Evolutionary conservation across 2,329 filamentous ascomycete genomes (phyloP).

Genomic region (Penicillium brevicompactum): DNA sequence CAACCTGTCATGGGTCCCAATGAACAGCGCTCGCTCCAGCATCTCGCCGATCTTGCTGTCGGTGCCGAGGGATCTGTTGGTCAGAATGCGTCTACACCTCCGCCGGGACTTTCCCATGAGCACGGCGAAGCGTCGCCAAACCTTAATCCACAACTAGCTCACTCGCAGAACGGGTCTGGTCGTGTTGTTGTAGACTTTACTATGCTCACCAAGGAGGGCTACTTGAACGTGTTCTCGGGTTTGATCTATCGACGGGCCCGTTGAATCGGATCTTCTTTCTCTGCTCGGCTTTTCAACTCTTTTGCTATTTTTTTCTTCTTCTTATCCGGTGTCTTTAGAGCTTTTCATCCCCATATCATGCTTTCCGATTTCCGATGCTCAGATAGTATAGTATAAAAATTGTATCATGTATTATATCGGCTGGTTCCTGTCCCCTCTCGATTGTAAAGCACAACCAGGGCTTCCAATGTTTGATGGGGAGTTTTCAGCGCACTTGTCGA

Average conservation of each 20-base stretch:
- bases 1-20: conserved; percentile 44
- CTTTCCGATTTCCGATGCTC: no score
- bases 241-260: conserved; percentile 36
- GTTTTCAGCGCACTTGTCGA: no score
- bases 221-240: conserved; percentile 44
- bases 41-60: conserved; percentile 47
- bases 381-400: not conserved
- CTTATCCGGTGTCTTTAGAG: not conserved
- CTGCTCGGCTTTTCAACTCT: not conserved
- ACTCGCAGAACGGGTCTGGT: conserved; percentile 24
- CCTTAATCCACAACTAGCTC: conserved; percentile 26
- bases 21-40: conserved; percentile 48
- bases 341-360: not conserved
- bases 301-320: not conserved
- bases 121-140: conserved; percentile 30
- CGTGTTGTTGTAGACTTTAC: conserved; percentile 44
- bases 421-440: not conserved
- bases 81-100: conserved; percentile 32
- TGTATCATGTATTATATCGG: no score
- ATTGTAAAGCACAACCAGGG: not conserved
- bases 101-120: conserved; percentile 27
- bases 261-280: conserved; percentile 6
- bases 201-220: conserved; percentile 44
- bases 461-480: not conserved
- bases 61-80: conserved; percentile 43